Evolutionary conservation across 352 stramenopile genomes (phyloP), one percentile per base, ranked within the genome.

Genomic region (Phytopythium chamaehyphon): DNA sequence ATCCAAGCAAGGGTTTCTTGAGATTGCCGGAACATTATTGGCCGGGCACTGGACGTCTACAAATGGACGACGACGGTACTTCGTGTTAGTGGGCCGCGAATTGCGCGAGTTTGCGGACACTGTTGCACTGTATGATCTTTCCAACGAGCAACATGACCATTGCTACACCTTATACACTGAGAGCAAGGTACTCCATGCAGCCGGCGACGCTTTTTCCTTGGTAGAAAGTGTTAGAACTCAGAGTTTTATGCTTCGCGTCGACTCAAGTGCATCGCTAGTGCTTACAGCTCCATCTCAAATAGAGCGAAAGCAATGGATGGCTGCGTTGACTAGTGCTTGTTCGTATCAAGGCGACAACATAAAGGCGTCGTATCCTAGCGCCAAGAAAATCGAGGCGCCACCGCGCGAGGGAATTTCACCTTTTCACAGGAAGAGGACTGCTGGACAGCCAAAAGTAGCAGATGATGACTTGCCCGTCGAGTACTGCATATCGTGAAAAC

Each of bases 291-390:
- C 66, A 18, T 80, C 61, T 18, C 18, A 39, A 2, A 63, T 66
- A 39, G 69, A 85, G 19, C 83, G 79, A 47, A 63, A 64, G 23
- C 64, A 62, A n/a, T 86, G 76, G 76, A 72, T 81, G 64, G 22
- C 37, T 0, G 69, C 66, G 9, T 54, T 87, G 21, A 55, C 11
- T 1, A 44, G 73, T 19, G 62, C 66, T 31, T 54, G 55, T 21
- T 8, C 26, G 26, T 19, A 40, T 9, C 26, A 18, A 2, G 28
- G n/a, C 44, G 37, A 31, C 15, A n/a, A 16, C 9, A 7, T 49
- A 55, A 37, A 55, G 40, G 39, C 47, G 24, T 35, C 21, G 21
- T 40, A 35, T 24, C 14, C 40, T 11, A 37, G 19, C 5, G 31
- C 21, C 11, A 44, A 33, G 31, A 33, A 40, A 16, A 11, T 51